Evolutionary conservation across 352 stramenopile species (phyloP), one percentile per base, ranked within the genome.

Genomic region (Pythium sukuiense): DNA sequence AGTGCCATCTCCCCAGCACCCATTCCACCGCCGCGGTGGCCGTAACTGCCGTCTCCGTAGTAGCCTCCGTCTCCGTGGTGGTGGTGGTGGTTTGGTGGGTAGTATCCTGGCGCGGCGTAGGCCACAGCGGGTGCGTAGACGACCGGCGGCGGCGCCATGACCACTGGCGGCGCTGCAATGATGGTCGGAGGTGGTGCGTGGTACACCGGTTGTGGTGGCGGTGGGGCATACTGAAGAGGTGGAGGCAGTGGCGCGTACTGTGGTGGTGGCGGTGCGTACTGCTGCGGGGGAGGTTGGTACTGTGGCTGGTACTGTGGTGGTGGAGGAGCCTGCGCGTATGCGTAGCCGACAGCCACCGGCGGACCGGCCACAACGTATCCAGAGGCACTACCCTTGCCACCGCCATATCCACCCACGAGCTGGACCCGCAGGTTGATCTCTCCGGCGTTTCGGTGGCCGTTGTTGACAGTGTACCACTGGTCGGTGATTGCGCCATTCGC

Each of bases 371-470:
- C 30, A 37, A 14, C 6, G 32, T 64, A 6, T 20, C 32, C 5
- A 4, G 20, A 3, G 26, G 41, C 29, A 8, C 33, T 18, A 49
- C 33, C 16, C 35, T 46, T 49, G 18, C 29, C 48, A n/a, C 35
- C 35, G 33, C 48, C 26, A 32, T 26, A 9, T 7, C 58, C 43
- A 5, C 80, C 73, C 48, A 86, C 69, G 59, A 86, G 82, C 65
- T 95, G 86, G 9, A 95, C 73, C 24, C 86, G 84, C 33, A 95
- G 71, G 50, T 95, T 95, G 70, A 95, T 91, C 65, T 95, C 85
- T 7, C 86, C 86, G 8, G 81, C 80, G 32, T 70, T 67, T 48
- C 79, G 76, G 30, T 67, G 71, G 52, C 81, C 73, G 58, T 90
- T 89, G 72, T 91, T 90, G 48, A 95, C 70, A 24, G 83, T 76